These are phyloP conservation scores for Aspergillus pseudoviridinutans DNA, from an alignment of 2,329 filamentous ascomycete species.

Conservation along the genomic window DNA sequence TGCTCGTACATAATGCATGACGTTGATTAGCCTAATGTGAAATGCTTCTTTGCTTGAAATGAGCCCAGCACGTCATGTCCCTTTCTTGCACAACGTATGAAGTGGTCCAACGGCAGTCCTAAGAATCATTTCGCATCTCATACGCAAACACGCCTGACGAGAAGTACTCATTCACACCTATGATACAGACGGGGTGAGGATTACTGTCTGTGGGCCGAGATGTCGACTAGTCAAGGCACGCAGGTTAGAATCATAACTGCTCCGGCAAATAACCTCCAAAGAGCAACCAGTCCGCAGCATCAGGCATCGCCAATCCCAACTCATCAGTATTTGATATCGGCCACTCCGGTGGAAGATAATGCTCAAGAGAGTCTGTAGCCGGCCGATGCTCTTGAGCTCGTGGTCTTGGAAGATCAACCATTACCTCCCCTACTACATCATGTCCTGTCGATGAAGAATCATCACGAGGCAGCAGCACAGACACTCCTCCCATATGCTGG, in stretches of 20 bases:
- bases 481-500: neutral
- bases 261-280: conserved; percentile 20
- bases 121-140: too few relatives aligned
- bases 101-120: too few relatives aligned
- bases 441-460: neutral
- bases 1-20: too few relatives aligned
- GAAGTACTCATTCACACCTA: neutral
- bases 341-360: conserved; percentile 14
- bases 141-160: neutral
- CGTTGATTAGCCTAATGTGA: too few relatives aligned
- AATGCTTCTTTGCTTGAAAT: too few relatives aligned
- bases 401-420: too few relatives aligned
- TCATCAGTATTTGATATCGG: conserved; percentile 10
- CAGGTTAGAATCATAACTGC: conserved; percentile 11
- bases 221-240: too few relatives aligned
- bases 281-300: conserved; percentile 24
- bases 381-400: neutral
- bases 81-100: too few relatives aligned
- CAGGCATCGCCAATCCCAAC: conserved; percentile 13
- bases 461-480: neutral
- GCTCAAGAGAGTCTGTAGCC: neutral
- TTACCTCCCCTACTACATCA: too few relatives aligned
- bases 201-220: too few relatives aligned
- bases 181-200: too few relatives aligned
- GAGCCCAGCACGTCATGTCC: too few relatives aligned